phyloP scores from a whole-genome alignment of 1,284 basidiomycete genomes.

The Somion occarium region DNA sequence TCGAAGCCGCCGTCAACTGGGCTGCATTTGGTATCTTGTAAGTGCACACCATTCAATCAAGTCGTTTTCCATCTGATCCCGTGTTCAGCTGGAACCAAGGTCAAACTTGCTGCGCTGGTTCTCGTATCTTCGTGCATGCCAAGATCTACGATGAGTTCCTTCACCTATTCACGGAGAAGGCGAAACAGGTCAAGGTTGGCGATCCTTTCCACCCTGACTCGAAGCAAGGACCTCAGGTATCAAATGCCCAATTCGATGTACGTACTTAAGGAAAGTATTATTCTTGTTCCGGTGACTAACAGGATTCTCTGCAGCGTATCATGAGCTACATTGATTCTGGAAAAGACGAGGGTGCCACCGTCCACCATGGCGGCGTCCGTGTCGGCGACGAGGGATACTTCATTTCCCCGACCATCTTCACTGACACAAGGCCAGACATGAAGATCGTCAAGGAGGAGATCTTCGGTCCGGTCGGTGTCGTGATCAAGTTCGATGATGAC shows the following conservation, averaged over 20 bases:
- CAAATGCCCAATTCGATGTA: conserved; percentile 62
- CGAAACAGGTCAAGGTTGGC: conserved; percentile 60
- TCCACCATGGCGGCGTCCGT: conserved; percentile 74
- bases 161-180: conserved; percentile 52
- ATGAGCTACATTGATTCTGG: conserved; percentile 88
- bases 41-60: conserved; percentile 19
- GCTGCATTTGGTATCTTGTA: conserved; percentile 78
- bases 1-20: conserved; percentile 82
- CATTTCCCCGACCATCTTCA: conserved; percentile 85
- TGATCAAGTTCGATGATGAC: conserved; percentile 71
- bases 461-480: conserved; percentile 80
- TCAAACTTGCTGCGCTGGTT: conserved; percentile 83
- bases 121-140: conserved; percentile 82
- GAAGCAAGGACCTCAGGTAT: conserved; percentile 89
- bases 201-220: conserved; percentile 74
- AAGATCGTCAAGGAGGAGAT: conserved; percentile 90
- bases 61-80: conserved; percentile 4
- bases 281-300: background rate
- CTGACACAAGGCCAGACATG: conserved; percentile 73
- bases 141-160: conserved; percentile 80
- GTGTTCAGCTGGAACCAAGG: conserved; percentile 67
- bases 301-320: conserved; percentile 51
- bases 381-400: conserved; percentile 73
- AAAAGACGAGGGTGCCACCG: conserved; percentile 78
- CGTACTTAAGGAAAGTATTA: conserved; percentile 11